Evolutionary conservation across 495 filamentous ascomycete genomes (phyloP).

Genomic region (Aspergillus conjunctus): DNA sequence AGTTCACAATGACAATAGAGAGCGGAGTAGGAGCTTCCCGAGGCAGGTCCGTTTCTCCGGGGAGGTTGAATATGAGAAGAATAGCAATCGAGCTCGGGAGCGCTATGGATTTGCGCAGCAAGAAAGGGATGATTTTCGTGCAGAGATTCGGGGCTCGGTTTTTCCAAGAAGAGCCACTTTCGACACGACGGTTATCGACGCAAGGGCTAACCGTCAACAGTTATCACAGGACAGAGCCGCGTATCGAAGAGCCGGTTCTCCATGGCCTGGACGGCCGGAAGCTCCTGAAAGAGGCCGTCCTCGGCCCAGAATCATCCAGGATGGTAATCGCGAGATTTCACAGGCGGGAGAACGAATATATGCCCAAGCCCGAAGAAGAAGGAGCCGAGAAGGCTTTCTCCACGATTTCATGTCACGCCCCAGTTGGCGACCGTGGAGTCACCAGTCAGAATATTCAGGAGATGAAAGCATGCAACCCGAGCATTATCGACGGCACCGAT

Average conservation of each 20-base stretch:
- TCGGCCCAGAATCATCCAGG: slow-evolving; percentile 27
- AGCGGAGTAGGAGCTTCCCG: slow-evolving; percentile 10
- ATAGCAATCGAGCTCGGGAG: slow-evolving; percentile 8
- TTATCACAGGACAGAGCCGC: slow-evolving; percentile 1
- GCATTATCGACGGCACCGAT: slow-evolving; percentile 4
- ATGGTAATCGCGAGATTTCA: slow-evolving; percentile 24
- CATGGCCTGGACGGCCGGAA: background rate
- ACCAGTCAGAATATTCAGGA: slow-evolving; percentile 13
- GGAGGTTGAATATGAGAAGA: slow-evolving; percentile 17
- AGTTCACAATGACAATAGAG: slow-evolving; percentile 19
- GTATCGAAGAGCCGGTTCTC: background rate
- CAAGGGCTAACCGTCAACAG: slow-evolving; percentile 5
- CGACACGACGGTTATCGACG: background rate
- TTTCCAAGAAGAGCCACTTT: background rate
- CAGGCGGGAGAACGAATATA: slow-evolving; percentile 24
- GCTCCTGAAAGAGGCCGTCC: slow-evolving; percentile 4
- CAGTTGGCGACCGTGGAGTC: slow-evolving; percentile 10
- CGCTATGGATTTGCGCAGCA: background rate
- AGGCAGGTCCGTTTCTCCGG: slow-evolving; percentile 25
- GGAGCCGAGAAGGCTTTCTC: slow-evolving; percentile 12
- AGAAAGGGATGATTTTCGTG: slow-evolving; percentile 1
- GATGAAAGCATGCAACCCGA: slow-evolving; percentile 13
- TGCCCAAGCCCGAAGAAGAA: slow-evolving; percentile 19
- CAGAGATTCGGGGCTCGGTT: background rate
- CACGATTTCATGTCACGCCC: slow-evolving; percentile 14